Evolutionary conservation across 129 eudicot genomes (phyloP).

Genomic region (Flaveria sonorensis): DNA sequence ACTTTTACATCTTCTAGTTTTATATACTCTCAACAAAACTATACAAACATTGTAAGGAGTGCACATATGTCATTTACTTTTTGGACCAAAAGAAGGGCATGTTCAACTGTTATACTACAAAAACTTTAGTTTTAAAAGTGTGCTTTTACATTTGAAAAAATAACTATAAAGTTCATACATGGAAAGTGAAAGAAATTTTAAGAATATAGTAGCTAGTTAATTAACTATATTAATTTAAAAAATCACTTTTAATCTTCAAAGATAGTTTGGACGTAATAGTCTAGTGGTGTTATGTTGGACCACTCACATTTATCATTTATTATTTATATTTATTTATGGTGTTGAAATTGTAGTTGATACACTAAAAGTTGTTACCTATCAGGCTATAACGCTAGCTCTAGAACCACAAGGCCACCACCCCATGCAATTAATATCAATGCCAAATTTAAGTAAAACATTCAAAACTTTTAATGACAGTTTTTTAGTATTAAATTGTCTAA

Average conservation of each 20-base stretch:
- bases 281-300: constrained; percentile 23
- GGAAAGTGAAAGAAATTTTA: too few species aligned
- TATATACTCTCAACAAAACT: too few species aligned
- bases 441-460: neutral
- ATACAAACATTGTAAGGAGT: too few species aligned
- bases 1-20: too few species aligned
- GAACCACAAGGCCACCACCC: constrained; percentile 24
- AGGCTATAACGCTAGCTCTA: constrained; percentile 16
- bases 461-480: neutral
- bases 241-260: neutral
- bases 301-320: constrained; percentile 32
- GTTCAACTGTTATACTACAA: too few species aligned
- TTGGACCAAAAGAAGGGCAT: too few species aligned
- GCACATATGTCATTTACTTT: too few species aligned
- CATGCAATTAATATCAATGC: constrained; percentile 24
- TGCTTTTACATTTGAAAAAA: too few species aligned
- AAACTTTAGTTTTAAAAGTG: too few species aligned
- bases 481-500: neutral
- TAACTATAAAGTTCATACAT: too few species aligned
- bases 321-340: constrained; percentile 34
- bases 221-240: neutral
- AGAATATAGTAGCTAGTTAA: neutral
- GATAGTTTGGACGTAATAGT: constrained; percentile 20
- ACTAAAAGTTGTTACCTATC: constrained; percentile 35
- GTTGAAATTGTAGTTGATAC: constrained; percentile 39